These are phyloP conservation scores for Ophiostoma triangulosporum DNA, from an alignment of 2,329 filamentous ascomycete species.

Conservation along the genomic window DNA sequence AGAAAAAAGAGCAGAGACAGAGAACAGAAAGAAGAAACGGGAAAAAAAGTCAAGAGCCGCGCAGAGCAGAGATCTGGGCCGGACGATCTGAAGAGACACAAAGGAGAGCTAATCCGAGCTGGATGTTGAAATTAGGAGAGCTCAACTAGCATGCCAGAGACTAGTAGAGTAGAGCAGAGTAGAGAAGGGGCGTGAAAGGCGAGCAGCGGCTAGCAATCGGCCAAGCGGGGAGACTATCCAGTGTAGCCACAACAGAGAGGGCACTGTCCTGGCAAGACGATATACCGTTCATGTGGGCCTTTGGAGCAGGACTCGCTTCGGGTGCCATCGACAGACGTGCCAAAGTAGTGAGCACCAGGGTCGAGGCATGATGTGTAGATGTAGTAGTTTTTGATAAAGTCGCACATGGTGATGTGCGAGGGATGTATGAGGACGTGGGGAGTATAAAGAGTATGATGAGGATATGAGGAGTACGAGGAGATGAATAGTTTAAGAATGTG, in stretches of 20 bases:
- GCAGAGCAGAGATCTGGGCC: neutral
- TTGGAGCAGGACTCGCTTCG: constrained; percentile 43
- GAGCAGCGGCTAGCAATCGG: too few species aligned
- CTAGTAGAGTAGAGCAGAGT: neutral
- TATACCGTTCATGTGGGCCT: constrained; percentile 61
- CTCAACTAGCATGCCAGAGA: neutral
- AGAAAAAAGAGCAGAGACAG: neutral
- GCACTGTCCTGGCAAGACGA: constrained; percentile 53
- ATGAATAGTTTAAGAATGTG: too few species aligned
- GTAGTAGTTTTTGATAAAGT: constrained; percentile 64
- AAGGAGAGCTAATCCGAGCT: neutral
- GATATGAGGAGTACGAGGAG: neutral
- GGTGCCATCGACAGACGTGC: constrained; percentile 53
- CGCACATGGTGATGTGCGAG: constrained; percentile 37
- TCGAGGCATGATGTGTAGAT: constrained; percentile 60
- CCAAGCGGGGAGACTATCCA: too few species aligned
- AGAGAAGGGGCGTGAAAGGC: neutral
- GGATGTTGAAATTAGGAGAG: neutral
- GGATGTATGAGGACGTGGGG: neutral
- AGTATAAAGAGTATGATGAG: neutral
- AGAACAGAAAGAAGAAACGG: neutral
- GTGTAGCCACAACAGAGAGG: constrained; percentile 29
- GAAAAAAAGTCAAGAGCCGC: neutral
- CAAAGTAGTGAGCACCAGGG: constrained; percentile 57
- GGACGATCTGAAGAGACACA: neutral